Percentiles rank a stretch among this genome's conserved stretches.
Conservation (phyloP, 1,139 yeast species). For the Nadsonia commutata region DNA sequence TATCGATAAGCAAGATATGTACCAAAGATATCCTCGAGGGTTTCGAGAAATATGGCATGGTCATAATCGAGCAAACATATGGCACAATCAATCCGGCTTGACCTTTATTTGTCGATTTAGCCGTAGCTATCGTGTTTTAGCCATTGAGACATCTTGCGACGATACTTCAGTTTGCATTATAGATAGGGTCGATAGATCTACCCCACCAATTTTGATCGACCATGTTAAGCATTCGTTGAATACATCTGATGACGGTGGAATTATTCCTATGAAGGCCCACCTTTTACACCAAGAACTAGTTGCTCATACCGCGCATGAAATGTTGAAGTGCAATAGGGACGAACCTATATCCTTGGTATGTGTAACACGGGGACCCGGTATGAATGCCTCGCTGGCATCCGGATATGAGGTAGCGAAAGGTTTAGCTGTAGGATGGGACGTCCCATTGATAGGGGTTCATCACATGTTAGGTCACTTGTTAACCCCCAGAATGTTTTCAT, state of each 20-base stretch:
- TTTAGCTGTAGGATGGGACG: slow-evolving; percentile 57
- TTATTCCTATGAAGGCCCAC: slow-evolving; percentile 77
- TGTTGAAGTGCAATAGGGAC: slow-evolving; percentile 22
- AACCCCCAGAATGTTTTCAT: slow-evolving; percentile 37
- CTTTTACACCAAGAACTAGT: slow-evolving; percentile 55
- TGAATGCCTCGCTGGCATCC: slow-evolving; percentile 76
- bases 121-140: slow-evolving; percentile 48
- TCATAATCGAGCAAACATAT: too few species aligned
- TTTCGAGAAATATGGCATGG: too few species aligned
- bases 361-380: slow-evolving; percentile 95
- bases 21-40: neutral
- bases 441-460: slow-evolving; percentile 79
- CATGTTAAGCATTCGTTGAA: slow-evolving; percentile 55
- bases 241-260: slow-evolving; percentile 62
- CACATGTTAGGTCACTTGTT: slow-evolving; percentile 92
- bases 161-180: slow-evolving; percentile 81
- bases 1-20: too few species aligned
- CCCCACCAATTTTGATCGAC: slow-evolving; percentile 38
- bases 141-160: slow-evolving; percentile 90
- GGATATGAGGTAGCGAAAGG: slow-evolving; percentile 84
- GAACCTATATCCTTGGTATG: slow-evolving; percentile 60
- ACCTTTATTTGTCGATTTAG: too few species aligned
- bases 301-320: slow-evolving; percentile 29
- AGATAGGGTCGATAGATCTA: slow-evolving; percentile 28
- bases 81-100: too few species aligned